Evolutionary conservation across 208 protist genomes (phyloP).

Genomic region (Acanthamoeba royreba): DNA sequence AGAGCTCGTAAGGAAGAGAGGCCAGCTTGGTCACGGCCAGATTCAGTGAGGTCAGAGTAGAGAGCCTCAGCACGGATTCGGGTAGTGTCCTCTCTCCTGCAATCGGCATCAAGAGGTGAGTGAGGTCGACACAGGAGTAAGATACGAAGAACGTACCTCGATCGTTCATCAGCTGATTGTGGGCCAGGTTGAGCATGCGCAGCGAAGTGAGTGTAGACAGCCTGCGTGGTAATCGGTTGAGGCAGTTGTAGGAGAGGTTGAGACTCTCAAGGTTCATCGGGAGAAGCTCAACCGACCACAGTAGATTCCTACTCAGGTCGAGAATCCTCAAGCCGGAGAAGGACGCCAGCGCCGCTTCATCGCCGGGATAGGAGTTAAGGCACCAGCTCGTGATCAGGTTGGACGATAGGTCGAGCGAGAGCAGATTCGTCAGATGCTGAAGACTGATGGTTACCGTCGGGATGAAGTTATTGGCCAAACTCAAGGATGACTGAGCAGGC

Average conservation of each 20-base stretch:
- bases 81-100: background rate
- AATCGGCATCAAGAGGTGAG: background rate
- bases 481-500: background rate
- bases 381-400: background rate
- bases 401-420: background rate
- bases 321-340: background rate
- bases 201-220: background rate
- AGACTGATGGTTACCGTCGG: background rate
- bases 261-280: background rate
- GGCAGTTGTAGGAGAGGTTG: background rate
- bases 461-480: background rate
- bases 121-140: background rate
- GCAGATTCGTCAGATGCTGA: background rate
- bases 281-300: background rate
- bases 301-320: background rate
- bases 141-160: background rate
- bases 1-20: background rate
- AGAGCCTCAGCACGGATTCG: background rate
- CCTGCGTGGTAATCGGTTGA: background rate
- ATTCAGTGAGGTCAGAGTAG: background rate
- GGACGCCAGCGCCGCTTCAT: background rate
- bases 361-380: background rate
- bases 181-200: background rate
- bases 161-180: background rate
- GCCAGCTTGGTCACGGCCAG: background rate